Base-by-base conservation (phyloP, 2,329 filamentous ascomycete species). In the Aspergillus transmontanensis region DNA sequence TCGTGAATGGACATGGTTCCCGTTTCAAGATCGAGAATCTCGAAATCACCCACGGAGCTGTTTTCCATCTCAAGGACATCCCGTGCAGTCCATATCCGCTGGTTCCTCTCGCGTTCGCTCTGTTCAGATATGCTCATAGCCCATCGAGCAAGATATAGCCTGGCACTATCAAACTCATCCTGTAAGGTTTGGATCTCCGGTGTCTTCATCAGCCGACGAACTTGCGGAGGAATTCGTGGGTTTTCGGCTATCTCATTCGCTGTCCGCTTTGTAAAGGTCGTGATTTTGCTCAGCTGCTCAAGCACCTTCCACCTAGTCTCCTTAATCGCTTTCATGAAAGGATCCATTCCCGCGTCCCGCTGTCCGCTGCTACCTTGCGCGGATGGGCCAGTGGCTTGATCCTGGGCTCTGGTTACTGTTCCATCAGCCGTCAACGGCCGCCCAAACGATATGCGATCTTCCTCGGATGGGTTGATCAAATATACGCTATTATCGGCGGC, bases 91-190 rank as follows among this genome's bases (percentile, higher is more conserved):
- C 93, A 99, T 73, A 97, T 94, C 54, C 94, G 85, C 76, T 94
- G 90, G 58, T 89, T 91, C 28, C 90, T 84, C 71, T 99, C 95
- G 45, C 89, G 85, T 73, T 99, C 95, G 71, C 94, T 94, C 80
- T 99, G 95, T 76, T 99, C 96, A 0, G 95, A 94, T 67, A 99
- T 97, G 9, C 93, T 93, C 95, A 99, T 98, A 2, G 95, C 95
- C 95, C 95, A 99, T 66, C 95, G 86, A 26, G 95, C 95, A 45
- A 99, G 84, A 74, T 99, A 99, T 64, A 99, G 85, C 67, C 95
- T 87, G 4, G 96, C 95, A 72, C 93, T 97, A 81, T 99, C 96
- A 71, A 97, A 99, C 75, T 99, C 96, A 64, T 98, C 94, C 74
- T 97, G 94, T 26, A 99, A 78, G 0, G 92, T 97, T 80, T 97